These are phyloP conservation scores for Diutina neorugosa DNA, from an alignment of 1,139 yeast genomes.

Conservation along the genomic window DNA sequence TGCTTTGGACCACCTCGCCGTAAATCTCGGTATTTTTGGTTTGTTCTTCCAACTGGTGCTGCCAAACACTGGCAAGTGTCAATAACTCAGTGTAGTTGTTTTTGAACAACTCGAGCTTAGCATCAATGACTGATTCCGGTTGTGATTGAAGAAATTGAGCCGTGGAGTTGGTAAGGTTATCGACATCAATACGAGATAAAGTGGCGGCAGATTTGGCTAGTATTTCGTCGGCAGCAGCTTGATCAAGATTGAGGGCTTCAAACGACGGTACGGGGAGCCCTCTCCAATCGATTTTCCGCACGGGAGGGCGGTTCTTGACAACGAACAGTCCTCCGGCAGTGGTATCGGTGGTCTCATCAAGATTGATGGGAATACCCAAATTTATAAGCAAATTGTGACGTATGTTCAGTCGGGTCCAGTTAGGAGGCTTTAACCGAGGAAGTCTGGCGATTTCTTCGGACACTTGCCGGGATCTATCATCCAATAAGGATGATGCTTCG, in stretches of 20 bases:
- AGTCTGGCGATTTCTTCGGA: slow-evolving; percentile 23
- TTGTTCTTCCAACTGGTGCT: slow-evolving; percentile 26
- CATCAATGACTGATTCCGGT: slow-evolving; percentile 13
- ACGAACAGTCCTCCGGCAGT: slow-evolving; percentile 7
- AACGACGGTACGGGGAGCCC: slow-evolving; percentile 18
- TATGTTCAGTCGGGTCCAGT: slow-evolving; percentile 48
- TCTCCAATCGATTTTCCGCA: slow-evolving; percentile 19
- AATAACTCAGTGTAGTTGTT: slow-evolving; percentile 19
- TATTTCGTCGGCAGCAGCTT: slow-evolving; percentile 10
- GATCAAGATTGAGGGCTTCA: slow-evolving; percentile 11
- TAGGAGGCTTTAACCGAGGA: slow-evolving; percentile 37
- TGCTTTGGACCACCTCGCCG: slow-evolving; percentile 59
- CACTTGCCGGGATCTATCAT: slow-evolving; percentile 17
- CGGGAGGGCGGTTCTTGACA: slow-evolving; percentile 6
- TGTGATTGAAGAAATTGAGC: slow-evolving; percentile 15
- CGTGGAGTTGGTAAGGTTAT: slow-evolving; percentile 23
- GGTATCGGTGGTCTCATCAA: slow-evolving; percentile 29
- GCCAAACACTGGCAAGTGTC: slow-evolving; percentile 37
- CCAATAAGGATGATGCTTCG: slow-evolving; percentile 10
- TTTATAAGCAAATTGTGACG: slow-evolving; percentile 44
- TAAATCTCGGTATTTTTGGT: slow-evolving; percentile 48
- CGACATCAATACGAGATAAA: slow-evolving; percentile 23
- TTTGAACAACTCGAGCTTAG: slow-evolving; percentile 19
- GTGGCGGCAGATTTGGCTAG: slow-evolving; percentile 15
- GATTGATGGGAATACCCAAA: slow-evolving; percentile 47